These are phyloP conservation scores for Mangifera indica DNA, from an alignment of 345 rosid species.

Conservation along the genomic window DNA sequence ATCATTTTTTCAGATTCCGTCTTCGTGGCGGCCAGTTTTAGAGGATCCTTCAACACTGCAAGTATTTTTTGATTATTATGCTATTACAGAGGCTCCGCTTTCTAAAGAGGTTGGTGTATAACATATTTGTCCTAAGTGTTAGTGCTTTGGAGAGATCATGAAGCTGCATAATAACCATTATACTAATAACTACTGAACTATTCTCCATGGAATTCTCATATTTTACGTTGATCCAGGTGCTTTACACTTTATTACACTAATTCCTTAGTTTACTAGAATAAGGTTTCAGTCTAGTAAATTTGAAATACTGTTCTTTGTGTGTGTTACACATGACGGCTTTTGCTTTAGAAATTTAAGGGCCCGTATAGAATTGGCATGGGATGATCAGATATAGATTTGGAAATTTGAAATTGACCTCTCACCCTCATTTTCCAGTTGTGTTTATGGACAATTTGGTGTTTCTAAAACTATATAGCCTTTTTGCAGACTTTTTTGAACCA, in stretches of 20 bases:
- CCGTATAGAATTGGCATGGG: too few relatives aligned
- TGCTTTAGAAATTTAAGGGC: slow-evolving; percentile 14
- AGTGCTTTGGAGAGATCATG: not conserved
- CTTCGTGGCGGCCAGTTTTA: slow-evolving; percentile 80
- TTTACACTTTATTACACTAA: not conserved
- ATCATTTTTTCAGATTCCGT: slow-evolving; percentile 65
- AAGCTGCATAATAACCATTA: not conserved
- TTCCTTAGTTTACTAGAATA: not conserved
- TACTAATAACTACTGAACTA: not conserved
- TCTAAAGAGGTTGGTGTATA: slow-evolving; percentile 78
- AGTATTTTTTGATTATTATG: slow-evolving; percentile 94
- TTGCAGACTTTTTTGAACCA: not conserved
- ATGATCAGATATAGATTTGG: not conserved
- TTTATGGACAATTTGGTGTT: not conserved
- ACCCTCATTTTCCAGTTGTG: not conserved
- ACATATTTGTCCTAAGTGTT: not conserved
- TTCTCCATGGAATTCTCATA: not conserved
- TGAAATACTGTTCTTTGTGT: not conserved
- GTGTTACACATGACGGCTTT: not conserved
- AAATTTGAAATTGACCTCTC: not conserved
- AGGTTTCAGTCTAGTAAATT: not conserved
- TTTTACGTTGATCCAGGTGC: not conserved
- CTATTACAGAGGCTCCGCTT: slow-evolving; percentile 64
- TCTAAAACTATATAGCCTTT: not conserved
- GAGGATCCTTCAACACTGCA: slow-evolving; percentile 93